Conservation (phyloP, 352 stramenopile species). For the Vaucheria bursata region DNA sequence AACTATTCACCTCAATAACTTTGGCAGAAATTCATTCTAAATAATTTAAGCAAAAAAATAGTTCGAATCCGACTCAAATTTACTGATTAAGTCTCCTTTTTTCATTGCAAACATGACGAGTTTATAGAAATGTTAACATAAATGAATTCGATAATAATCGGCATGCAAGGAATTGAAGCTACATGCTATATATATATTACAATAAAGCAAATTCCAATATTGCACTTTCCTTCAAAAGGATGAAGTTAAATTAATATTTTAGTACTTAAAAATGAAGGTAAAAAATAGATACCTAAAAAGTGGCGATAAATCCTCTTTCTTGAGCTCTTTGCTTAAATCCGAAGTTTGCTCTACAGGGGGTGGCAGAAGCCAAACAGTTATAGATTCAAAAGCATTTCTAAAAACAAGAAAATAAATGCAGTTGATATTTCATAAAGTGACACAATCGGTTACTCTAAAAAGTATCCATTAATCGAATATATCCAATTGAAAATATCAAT, state of each 20-base stretch:
- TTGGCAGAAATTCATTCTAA: no score
- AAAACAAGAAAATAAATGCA: background rate
- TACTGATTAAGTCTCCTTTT: no score
- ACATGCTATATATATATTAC: background rate
- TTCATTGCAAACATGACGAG: background rate
- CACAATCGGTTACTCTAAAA: no score
- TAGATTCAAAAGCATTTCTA: conserved; percentile 40
- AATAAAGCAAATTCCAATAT: background rate
- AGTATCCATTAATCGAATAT: no score
- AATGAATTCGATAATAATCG: background rate
- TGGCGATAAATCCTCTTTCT: conserved; percentile 25
- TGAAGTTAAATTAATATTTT: background rate
- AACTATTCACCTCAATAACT: no score
- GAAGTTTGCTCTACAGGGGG: conserved; percentile 40
- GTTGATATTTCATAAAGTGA: no score
- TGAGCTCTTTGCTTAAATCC: conserved; percentile 42
- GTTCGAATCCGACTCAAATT: no score
- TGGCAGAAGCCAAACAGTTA: conserved; percentile 50
- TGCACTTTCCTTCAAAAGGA: background rate
- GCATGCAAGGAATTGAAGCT: background rate
- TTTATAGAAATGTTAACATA: background rate
- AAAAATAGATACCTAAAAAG: conserved; percentile 10
- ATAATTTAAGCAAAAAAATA: no score
- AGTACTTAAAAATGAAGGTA: background rate
- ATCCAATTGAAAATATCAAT: no score